Conservation (phyloP, 352 stramenopile species). For the Phytophthora vignae region DNA sequence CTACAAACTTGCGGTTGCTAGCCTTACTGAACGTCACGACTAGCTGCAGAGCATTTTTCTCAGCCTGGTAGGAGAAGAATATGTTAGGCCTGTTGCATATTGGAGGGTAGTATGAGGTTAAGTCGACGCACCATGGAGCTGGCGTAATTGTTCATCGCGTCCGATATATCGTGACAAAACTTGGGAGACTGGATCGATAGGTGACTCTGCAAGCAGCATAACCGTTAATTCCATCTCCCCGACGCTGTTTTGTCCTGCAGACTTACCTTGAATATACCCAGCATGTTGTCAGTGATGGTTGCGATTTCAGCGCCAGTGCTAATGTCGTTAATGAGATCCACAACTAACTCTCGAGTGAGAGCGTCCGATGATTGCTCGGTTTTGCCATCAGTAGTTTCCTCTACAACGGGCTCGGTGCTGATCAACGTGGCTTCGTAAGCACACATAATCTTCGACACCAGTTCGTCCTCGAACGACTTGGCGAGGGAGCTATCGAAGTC, state of each 20-base stretch:
- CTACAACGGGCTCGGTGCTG: conserved; percentile 16
- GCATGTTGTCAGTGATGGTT: conserved; percentile 66
- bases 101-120: background rate
- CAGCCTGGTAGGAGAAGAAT: conserved; percentile 41
- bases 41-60: conserved; percentile 78
- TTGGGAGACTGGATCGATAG: conserved; percentile 71
- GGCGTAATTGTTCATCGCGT: conserved; percentile 46
- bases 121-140: conserved; percentile 37
- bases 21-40: conserved; percentile 80
- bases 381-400: background rate
- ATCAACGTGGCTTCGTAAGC: conserved; percentile 61
- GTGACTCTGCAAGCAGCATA: conserved; percentile 54
- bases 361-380: conserved; percentile 30
- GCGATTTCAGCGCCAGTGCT: conserved; percentile 73
- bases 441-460: conserved; percentile 80
- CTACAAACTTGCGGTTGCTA: conserved; percentile 61
- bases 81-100: background rate
- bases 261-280: conserved; percentile 81
- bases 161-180: conserved; percentile 67
- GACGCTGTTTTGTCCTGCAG: background rate
- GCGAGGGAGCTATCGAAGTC: conserved; percentile 73
- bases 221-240: background rate
- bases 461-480: conserved; percentile 73
- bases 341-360: conserved; percentile 53
- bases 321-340: conserved; percentile 66